Evolutionary conservation across 73 alveolate species (phyloP), one percentile per base, ranked within the genome.

Genomic region (Paramecium caudatum): DNA sequence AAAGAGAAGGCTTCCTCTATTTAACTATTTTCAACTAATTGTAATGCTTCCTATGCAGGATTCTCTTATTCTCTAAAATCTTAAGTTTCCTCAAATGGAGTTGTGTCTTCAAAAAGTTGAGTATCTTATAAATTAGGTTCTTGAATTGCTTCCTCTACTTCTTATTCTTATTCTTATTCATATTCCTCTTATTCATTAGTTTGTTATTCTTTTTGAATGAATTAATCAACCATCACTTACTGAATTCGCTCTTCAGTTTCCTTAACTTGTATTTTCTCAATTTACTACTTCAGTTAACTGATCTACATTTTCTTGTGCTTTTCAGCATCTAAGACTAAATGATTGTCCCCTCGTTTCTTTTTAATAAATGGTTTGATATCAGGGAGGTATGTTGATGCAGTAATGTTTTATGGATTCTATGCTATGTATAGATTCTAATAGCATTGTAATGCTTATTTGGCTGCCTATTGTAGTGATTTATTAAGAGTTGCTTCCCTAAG

Each of bases 321-420:
- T 2, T 33, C 82, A 10, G 82, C 82, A 63, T 63, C 34, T 47
- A 63, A 63, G 16, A 63, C 47, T 37, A 63, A 63, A 33, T 63
- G 82, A 21, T 37, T 37, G 34, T 63, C 82, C 3, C 82, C 82
- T 63, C 82, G 21, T 63, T 63, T 63, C 50, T 63, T 63, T 63
- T 63, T 63, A 1, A 63, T 63, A 10, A 63, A 63, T 2, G 82
- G 82, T 63, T 63, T 63, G 13, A 63, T 47, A 30, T 63, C 82
- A 30, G 82, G 47, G 30, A 63, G 17, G 30, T 30, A 63, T 25
- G 48, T 63, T 21, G 46, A 63, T 4, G 70, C 25, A 21, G 70
- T 49, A 21, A 49, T 36, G 5, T 49, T 21, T 1, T 32, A 36
- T 3, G 70, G 70, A 49, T 49, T 49, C 9, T 19, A 21, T 21